Evolutionary conservation across 805 yeast genomes (phyloP).

Genomic region (Candida endomychidarum): DNA sequence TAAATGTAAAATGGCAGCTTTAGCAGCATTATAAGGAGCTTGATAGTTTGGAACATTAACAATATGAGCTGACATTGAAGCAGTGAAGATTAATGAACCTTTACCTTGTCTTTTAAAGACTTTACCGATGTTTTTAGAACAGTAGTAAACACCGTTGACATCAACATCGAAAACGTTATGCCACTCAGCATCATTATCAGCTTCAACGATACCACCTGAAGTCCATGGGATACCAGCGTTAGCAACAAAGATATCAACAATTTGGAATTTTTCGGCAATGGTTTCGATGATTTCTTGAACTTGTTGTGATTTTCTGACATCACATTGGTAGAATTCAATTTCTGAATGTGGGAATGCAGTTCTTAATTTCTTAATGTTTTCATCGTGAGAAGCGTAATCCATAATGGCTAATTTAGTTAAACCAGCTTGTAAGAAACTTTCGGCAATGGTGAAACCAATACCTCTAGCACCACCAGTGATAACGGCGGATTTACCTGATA

Average conservation of each 20-base stretch:
- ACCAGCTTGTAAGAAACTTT: constrained; percentile 41
- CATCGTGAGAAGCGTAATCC: constrained; percentile 36
- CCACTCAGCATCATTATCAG: constrained; percentile 61
- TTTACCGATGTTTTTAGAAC: constrained; percentile 72
- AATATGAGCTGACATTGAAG: constrained; percentile 87
- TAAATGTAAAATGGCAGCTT: constrained; percentile 79
- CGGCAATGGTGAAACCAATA: constrained; percentile 36
- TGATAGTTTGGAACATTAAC: constrained; percentile 86
- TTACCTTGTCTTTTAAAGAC: constrained; percentile 69
- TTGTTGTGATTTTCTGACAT: constrained; percentile 39
- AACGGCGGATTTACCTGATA: constrained; percentile 33
- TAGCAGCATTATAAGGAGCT: constrained; percentile 82
- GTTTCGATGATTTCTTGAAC: constrained; percentile 33
- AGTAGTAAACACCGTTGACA: constrained; percentile 75
- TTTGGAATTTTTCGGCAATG: constrained; percentile 33
- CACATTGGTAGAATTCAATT: constrained; percentile 35
- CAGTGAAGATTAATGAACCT: constrained; percentile 82
- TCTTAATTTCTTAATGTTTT: constrained; percentile 25
- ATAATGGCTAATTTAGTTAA: constrained; percentile 37
- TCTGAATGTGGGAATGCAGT: constrained; percentile 31
- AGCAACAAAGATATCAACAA: constrained; percentile 45
- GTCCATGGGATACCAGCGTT: constrained; percentile 52
- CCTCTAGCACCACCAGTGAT: constrained; percentile 42
- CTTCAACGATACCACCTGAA: constrained; percentile 39
- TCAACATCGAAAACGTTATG: constrained; percentile 70